Base-by-base conservation (phyloP, 2,329 filamentous ascomycete species). In the Huntiella savannae region DNA sequence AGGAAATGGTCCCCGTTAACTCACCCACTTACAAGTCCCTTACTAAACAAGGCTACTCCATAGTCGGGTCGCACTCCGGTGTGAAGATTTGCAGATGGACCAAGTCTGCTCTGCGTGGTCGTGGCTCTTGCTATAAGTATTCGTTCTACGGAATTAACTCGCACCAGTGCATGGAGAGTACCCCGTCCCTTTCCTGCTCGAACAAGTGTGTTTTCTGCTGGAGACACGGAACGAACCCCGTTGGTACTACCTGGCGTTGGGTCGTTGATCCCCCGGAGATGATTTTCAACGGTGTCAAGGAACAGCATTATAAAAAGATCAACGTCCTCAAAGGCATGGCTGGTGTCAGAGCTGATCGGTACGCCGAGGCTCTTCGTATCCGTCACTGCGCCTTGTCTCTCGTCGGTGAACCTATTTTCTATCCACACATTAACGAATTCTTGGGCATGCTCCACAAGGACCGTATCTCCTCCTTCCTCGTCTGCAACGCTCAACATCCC, bases 131-230 rank as follows among this genome's bases (percentile, higher is more conserved):
- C 67, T 98, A 98, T 70, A 96, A 98, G 58, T 95, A 77, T 62
- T 93, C 84, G 0, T 93, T 98, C 61, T 98, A 98, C 61, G 88
- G 88, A 42, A 98, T 98, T 60, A 76, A 82, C 53, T 95, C 87
- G 0, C 91, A 98, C 58, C 80, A 93, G 51, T 98, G 88, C 62
- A 98, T 98, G 91, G 88, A 98, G 63, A 88, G 88, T 2, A 96
- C 88, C 0, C 88, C 88, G 0, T 94, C 87, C 0, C 73, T 98
- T 3, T 93, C 85, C 7, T 98, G 88, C 69, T 91, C 82, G 52
- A 96, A 96, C 67, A 96, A 98, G 61, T 96, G 91, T 61, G 85
- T 98, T 53, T 98, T 96, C 62, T 98, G 88, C 70, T 98, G 88
- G 91, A 79, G 91, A 5, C 91, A 96, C 58, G 91, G 88, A 45